Conservation (phyloP, 208 protist species). For the Trypanosoma lewisi region DNA sequence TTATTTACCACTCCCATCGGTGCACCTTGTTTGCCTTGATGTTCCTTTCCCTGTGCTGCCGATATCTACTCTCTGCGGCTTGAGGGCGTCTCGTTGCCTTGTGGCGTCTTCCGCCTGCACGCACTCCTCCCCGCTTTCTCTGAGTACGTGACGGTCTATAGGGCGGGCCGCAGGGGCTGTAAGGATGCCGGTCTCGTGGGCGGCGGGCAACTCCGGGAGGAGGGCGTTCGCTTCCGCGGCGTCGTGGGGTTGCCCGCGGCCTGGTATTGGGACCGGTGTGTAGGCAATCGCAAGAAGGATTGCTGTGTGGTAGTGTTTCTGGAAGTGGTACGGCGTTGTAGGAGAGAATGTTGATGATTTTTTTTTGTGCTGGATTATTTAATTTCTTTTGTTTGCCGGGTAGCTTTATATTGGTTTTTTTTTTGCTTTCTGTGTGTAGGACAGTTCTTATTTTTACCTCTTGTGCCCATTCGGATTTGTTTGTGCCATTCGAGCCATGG, state of each 20-base stretch:
- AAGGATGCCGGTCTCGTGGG: neutral
- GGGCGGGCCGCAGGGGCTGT: no score
- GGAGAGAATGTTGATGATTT: no score
- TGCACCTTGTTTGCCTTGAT: neutral
- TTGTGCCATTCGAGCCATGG: no score
- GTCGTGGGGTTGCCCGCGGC: no score
- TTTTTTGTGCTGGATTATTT: neutral
- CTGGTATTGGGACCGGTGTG: slow-evolving; percentile 31
- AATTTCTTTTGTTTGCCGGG: neutral
- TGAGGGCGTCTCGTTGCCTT: no score
- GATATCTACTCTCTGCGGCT: neutral
- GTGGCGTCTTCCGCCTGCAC: neutral
- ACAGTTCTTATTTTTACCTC: no score
- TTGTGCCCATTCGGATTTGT: no score
- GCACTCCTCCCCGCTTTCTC: neutral
- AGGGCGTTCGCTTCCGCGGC: no score
- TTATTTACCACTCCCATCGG: neutral
- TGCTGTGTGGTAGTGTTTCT: slow-evolving; percentile 23
- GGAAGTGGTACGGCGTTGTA: no score
- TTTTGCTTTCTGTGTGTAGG: neutral
- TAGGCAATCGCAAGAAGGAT: slow-evolving; percentile 32
- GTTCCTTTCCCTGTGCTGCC: neutral
- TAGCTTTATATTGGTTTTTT: neutral
- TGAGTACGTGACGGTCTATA: no score
- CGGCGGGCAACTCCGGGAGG: no score